Evolutionary conservation across 345 rosid species (phyloP), one percentile per base, ranked within the genome.

Genomic region (Melaleuca alternifolia): DNA sequence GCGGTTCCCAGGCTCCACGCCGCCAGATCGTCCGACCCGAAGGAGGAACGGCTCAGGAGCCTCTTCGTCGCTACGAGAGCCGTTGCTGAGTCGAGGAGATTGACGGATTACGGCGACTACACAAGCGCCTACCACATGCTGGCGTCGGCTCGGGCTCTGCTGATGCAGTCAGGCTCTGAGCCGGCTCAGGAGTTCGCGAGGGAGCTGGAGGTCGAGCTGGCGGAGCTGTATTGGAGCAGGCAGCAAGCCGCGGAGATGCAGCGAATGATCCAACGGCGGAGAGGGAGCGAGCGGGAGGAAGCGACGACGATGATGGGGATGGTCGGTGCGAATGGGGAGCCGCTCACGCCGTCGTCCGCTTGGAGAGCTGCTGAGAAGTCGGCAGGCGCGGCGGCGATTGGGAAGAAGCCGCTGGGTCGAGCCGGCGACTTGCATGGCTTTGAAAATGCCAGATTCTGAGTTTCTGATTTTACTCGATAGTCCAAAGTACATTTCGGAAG

Each of bases 341-440:
- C 95, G 89, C 93, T 93, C 37, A 97, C 98, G 65, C 97, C 97
- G 50, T 89, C 94, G 5, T 93, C 97, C 85, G 98, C 98, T 83
- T 94, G 98, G 99, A 91, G 98, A 90, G 95, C 99, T 30, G 99
- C 98, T 53, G 98, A 95, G 93, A 94, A 90, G 88, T 81, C 94
- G 92, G 99, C 98, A 81, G 93, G 96, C 14, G 41, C 50, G 89
- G 90, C 94, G 76, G 98, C 98, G 62, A 91, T 94, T 79, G 94
- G 92, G 97, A 97, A 95, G 91, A 93, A 92, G 91, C 92, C 94
- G 62, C 85, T 93, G 94, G 92, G 91, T 86, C 89, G 93, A 87
- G 96, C 91, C 77, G 91, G 97, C 90, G 98, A 95, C 87, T 88
- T 97, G 93, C 99, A 97, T 92, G 99, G 99, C 91, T 96, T 97